Conservation (phyloP, 192 early-diverging fungal genomes). For the Chytriomyces sp. region DNA sequence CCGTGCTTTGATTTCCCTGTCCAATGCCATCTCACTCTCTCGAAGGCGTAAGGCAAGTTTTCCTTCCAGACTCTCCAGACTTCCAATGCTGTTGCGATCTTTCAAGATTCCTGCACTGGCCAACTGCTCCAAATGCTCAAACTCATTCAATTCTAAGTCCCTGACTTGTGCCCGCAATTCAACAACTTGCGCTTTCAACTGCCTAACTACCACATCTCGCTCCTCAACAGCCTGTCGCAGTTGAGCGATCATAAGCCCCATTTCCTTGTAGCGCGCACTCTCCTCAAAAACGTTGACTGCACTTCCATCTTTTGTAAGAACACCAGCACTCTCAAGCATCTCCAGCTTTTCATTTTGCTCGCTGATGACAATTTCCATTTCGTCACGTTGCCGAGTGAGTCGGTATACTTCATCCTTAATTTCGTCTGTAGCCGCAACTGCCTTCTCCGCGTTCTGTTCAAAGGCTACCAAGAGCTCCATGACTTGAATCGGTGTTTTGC, state of each 20-base stretch:
- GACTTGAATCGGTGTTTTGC: conserved; percentile 28
- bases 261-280: conserved; percentile 21
- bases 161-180: conserved; percentile 21
- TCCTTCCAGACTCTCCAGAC: conserved; percentile 1
- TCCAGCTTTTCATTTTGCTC: conserved; percentile 53
- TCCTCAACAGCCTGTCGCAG: conserved; percentile 25
- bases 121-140: conserved; percentile 24
- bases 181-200: conserved; percentile 26
- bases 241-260: conserved; percentile 12
- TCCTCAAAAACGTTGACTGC: conserved; percentile 16
- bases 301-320: neutral
- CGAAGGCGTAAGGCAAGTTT: neutral
- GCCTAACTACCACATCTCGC: conserved; percentile 16
- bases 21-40: conserved; percentile 39
- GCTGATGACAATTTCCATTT: conserved; percentile 55
- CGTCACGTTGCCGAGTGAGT: conserved; percentile 45
- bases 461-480: conserved; percentile 35
- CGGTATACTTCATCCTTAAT: conserved; percentile 46
- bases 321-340: conserved; percentile 30
- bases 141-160: conserved; percentile 33
- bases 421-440: conserved; percentile 34
- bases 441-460: conserved; percentile 34
- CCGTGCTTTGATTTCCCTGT: conserved; percentile 29
- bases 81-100: conserved; percentile 25
- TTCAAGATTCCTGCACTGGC: conserved; percentile 7